Evolutionary conservation across 768 basidiomycete species (phyloP), one percentile per base, ranked within the genome.

Genomic region (Kwoniella botswanensis): DNA sequence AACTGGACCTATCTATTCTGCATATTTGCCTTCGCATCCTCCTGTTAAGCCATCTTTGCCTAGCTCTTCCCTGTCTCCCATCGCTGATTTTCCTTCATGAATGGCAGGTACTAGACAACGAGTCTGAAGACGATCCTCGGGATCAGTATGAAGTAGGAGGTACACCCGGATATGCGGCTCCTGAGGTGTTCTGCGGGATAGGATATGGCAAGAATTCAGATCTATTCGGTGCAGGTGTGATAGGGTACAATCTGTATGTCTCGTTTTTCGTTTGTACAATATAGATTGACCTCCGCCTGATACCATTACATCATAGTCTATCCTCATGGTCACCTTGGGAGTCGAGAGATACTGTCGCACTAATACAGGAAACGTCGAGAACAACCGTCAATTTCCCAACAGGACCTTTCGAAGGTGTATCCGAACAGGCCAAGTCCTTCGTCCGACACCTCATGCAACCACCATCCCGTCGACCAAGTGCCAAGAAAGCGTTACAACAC

Each of bases 151-250:
- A 77, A 63, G 67, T 72, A 15, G 72, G 70, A 12, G 76, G 76
- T 17, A 77, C 76, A 56, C 76, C 76, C 7, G 76, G 76, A 3
- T 77, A 77, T 52, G 76, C 76, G 21, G 76, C 73, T 10, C 76
- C 76, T 9, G 76, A 77, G 57, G 69, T 77, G 2, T 77, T 74
- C 35, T 62, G 53, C 24, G 63, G 71, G 5, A 72, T 63, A 7
- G 73, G 76, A 17, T 77, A 77, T 59, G 73, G 76, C 10, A 77
- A 74, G 69, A 77, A 77, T 43, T 65, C 71, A 50, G 76, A 77
- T 68, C 43, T 72, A 2, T 77, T 77, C 58, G 76, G 76, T n/a
- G 73, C 71, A 1, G 76, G 76, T 2, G 76, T 77, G 22, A 77
- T 74, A 24, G 70, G 64, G 0, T 77, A 74, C 53, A 77, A 77